These are phyloP conservation scores for Agaricus bisporus DNA, from an alignment of 768 basidiomycete genomes.

Conservation along the genomic window DNA sequence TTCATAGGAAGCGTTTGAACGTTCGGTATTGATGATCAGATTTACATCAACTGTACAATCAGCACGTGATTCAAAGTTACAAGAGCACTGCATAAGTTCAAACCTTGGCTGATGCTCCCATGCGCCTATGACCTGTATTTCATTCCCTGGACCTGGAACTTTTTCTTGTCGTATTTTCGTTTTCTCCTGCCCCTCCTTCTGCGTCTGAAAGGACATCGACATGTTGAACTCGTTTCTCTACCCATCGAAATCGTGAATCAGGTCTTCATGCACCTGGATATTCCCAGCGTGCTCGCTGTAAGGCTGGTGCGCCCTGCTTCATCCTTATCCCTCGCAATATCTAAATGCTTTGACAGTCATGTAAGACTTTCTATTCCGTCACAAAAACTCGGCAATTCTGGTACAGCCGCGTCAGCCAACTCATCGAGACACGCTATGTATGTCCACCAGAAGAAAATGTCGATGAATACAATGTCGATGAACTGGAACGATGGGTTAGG, in stretches of 20 bases:
- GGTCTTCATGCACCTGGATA: not conserved
- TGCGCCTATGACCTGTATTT: not conserved
- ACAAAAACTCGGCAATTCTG: not conserved
- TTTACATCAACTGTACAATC: no score
- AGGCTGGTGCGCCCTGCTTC: constrained; percentile 18
- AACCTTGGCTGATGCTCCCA: not conserved
- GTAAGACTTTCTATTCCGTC: constrained; percentile 30
- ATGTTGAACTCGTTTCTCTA: not conserved
- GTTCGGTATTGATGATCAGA: no score
- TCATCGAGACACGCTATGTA: not conserved
- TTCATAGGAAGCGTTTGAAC: no score
- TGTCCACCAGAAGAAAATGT: not conserved
- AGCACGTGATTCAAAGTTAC: no score
- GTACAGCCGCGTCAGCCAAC: not conserved
- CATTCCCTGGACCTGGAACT: not conserved
- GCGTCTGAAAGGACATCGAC: not conserved
- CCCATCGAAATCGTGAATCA: not conserved
- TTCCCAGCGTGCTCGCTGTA: not conserved
- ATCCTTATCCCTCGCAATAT: not conserved
- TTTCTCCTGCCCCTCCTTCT: not conserved
- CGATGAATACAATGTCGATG: not conserved
- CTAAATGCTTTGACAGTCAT: constrained; percentile 43
- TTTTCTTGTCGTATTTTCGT: not conserved
- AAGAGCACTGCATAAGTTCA: no score
- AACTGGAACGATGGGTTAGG: not conserved